These are phyloP conservation scores for Veloboletus limbatus DNA, from an alignment of 1,284 basidiomycete species.

Conservation along the genomic window DNA sequence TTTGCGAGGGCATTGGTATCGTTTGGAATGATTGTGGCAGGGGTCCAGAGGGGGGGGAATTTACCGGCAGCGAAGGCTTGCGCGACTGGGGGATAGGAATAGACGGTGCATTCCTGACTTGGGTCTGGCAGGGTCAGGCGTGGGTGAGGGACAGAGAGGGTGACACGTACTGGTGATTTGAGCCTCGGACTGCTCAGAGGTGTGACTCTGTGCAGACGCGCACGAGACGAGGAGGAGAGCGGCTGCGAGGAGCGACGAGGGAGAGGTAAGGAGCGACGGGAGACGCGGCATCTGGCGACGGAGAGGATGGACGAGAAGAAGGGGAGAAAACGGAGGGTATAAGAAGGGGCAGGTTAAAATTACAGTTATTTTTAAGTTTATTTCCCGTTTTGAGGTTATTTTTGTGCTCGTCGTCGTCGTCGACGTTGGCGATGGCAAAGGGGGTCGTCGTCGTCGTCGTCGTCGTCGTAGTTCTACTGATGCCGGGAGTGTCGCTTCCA, in stretches of 20 bases:
- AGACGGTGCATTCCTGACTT: conserved; percentile 40
- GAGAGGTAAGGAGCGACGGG: conserved; percentile 21
- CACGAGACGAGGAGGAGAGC: conserved; percentile 2
- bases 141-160: too few relatives aligned
- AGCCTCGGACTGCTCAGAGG: conserved; percentile 38
- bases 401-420: too few relatives aligned
- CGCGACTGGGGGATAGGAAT: conserved; percentile 41
- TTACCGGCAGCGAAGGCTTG: conserved; percentile 32
- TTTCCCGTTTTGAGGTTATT: too few relatives aligned
- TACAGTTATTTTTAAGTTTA: too few relatives aligned
- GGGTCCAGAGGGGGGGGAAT: conserved; percentile 48
- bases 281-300: conserved; percentile 16
- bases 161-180: conserved; percentile 30
- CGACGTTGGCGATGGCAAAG: too few relatives aligned
- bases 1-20: conserved; percentile 45
- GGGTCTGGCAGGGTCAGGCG: conserved; percentile 26
- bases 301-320: not conserved
- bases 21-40: conserved; percentile 42
- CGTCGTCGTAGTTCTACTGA: too few relatives aligned
- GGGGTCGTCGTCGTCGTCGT: too few relatives aligned
- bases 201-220: conserved; percentile 27
- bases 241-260: conserved; percentile 6
- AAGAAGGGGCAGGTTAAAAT: too few relatives aligned
- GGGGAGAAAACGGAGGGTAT: not conserved
- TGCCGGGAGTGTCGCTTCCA: too few relatives aligned